Evolutionary conservation across 2,329 filamentous ascomycete genomes (phyloP).

Genomic region (Sporothrix brasiliensis): DNA sequence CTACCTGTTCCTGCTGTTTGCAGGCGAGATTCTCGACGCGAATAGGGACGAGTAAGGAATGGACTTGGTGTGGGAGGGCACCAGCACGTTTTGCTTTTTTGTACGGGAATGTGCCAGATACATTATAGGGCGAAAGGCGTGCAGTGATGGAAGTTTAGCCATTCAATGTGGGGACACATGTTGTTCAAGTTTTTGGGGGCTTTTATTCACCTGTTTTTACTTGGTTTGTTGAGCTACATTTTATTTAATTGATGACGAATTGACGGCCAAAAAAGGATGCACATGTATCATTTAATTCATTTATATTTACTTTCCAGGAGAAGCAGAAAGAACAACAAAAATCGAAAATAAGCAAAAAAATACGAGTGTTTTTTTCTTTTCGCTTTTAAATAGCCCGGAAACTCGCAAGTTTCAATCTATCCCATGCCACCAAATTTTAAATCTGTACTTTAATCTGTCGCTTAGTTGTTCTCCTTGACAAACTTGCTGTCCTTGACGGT

Average conservation of each 20-base stretch:
- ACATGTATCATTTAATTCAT: constrained; percentile 7
- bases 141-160: background rate
- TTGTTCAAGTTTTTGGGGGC: background rate
- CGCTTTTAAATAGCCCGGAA: constrained; percentile 22
- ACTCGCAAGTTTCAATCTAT: constrained; percentile 1
- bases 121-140: background rate
- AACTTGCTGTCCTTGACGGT: constrained; percentile 66
- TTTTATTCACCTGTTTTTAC: background rate
- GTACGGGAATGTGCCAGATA: background rate
- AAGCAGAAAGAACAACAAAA: background rate
- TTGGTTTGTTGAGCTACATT: background rate
- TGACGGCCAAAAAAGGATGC: background rate
- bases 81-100: background rate
- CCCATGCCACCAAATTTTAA: too few species aligned
- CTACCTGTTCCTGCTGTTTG: constrained; percentile 60
- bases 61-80: background rate
- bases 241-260: constrained; percentile 22
- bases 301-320: background rate
- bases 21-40: constrained; percentile 58
- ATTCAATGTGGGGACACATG: background rate
- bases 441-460: background rate
- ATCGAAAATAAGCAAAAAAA: background rate
- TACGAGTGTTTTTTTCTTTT: constrained; percentile 21
- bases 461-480: constrained; percentile 37
- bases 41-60: constrained; percentile 48